phyloP scores from a whole-genome alignment of 345 rosid genomes.

The Eucalyptus marginata region DNA sequence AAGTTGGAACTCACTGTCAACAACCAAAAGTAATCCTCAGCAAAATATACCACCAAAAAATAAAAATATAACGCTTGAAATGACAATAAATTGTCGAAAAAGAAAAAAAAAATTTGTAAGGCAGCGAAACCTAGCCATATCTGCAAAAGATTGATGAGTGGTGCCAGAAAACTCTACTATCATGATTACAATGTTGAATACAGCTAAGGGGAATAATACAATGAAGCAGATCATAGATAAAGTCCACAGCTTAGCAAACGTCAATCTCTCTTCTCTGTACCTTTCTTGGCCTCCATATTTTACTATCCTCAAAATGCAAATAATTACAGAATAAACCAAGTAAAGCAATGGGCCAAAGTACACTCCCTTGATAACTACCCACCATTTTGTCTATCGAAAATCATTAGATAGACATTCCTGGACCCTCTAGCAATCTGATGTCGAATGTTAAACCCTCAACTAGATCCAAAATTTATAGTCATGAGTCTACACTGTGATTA shows the following conservation, averaged over 20 bases:
- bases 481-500: not conserved
- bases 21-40: constrained; percentile 3
- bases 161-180: not conserved
- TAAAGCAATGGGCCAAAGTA: not conserved
- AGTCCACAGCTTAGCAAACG: not conserved
- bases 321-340: not conserved
- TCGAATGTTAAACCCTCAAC: not conserved
- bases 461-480: not conserved
- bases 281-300: not conserved
- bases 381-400: not conserved
- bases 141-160: not conserved
- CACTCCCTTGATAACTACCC: not conserved
- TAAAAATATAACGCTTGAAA: not conserved
- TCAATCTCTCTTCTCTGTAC: not conserved
- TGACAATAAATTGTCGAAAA: not conserved
- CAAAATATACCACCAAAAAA: not conserved
- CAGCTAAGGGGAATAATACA: not conserved
- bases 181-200: not conserved
- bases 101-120: not conserved
- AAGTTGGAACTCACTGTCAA: constrained; percentile 93
- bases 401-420: not conserved
- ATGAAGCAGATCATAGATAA: not conserved
- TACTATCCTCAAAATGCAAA: not conserved
- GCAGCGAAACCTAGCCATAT: not conserved
- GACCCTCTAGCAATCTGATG: not conserved